phyloP scores from a whole-genome alignment of 2,329 filamentous ascomycete genomes.

The Cordyceps cicadae region DNA sequence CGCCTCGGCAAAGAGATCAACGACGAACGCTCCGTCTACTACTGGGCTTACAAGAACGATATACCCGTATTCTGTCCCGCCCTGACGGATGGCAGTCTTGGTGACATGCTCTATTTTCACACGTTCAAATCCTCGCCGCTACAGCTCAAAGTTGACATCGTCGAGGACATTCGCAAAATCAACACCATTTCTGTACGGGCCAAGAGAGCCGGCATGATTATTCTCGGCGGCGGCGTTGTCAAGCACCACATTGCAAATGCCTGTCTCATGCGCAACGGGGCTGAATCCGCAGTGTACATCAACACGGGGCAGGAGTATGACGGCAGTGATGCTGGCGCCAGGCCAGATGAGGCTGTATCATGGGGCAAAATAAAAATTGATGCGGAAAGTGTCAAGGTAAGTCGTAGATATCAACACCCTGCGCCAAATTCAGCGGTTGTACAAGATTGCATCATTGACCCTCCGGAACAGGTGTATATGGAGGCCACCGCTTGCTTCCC shows the following conservation, averaged over 20 bases:
- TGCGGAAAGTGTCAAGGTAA: constrained; percentile 81
- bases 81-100: constrained; percentile 86
- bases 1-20: constrained; percentile 91
- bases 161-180: constrained; percentile 86
- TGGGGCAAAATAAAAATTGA: constrained; percentile 97
- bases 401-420: constrained; percentile 13
- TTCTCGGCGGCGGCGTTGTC: constrained; percentile 87
- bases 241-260: constrained; percentile 99
- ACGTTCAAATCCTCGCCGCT: constrained; percentile 81
- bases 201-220: constrained; percentile 86
- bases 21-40: constrained; percentile 83
- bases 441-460: neutral
- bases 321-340: constrained; percentile 87
- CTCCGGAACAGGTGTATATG: constrained; percentile 44
- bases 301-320: constrained; percentile 98
- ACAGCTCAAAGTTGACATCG: constrained; percentile 80
- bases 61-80: constrained; percentile 97
- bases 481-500: constrained; percentile 59
- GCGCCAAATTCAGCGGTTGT: no score
- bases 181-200: constrained; percentile 87
- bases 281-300: constrained; percentile 93
- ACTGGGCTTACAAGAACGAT: constrained; percentile 95
- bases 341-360: constrained; percentile 92
- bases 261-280: constrained; percentile 93
- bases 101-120: constrained; percentile 98